Conservation (phyloP, 2,329 filamentous ascomycete species). For the Aureobasidium sp. region DNA sequence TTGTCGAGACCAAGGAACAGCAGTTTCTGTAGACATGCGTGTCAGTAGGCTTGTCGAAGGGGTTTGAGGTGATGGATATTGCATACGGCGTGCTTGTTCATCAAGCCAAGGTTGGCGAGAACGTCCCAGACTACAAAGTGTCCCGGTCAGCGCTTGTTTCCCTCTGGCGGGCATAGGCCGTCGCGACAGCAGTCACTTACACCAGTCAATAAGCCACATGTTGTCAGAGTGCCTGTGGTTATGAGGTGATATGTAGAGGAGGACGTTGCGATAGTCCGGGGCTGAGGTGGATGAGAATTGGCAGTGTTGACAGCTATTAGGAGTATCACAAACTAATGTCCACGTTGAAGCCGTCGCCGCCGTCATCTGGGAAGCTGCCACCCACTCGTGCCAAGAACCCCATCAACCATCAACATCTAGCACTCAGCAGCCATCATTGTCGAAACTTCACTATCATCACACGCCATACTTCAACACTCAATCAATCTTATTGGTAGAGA, state of each 20-base stretch:
- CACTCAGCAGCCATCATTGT: background rate
- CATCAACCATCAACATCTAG: background rate
- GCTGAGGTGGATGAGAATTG: background rate
- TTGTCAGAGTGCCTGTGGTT: constrained; percentile 11
- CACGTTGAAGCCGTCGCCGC: constrained; percentile 7
- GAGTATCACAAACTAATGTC: background rate
- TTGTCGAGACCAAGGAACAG: constrained; percentile 91
- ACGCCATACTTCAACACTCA: background rate
- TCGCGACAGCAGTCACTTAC: constrained; percentile 43
- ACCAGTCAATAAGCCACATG: constrained; percentile 97
- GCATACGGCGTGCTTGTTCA: constrained; percentile 75
- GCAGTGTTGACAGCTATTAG: constrained; percentile 5
- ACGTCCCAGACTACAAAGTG: constrained; percentile 67
- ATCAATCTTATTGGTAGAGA: background rate
- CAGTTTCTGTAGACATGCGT: constrained; percentile 48
- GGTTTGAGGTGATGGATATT: background rate
- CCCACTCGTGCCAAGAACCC: background rate
- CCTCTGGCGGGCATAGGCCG: constrained; percentile 12
- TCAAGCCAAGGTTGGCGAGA: constrained; percentile 73
- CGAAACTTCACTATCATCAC: background rate
- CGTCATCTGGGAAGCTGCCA: constrained; percentile 10
- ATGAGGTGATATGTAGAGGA: background rate
- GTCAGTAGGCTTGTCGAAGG: background rate
- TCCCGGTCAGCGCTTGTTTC: constrained; percentile 7
- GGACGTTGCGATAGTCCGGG: background rate